Evolutionary conservation across 176 grass and related monocot species (phyloP), one percentile per base, ranked within the genome.

Genomic region (Juncus inflexus): DNA sequence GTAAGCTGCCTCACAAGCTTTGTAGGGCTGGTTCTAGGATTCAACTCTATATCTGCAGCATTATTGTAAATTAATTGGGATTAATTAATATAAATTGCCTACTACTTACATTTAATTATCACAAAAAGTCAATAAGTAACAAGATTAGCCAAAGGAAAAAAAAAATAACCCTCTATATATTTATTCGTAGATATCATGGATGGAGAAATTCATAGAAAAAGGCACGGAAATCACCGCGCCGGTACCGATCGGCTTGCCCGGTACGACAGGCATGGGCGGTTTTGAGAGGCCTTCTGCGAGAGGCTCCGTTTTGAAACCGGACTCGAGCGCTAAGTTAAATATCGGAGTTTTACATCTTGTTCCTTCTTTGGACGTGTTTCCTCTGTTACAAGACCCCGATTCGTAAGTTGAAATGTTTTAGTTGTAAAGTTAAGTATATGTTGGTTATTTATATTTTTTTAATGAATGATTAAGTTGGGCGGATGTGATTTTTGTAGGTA

Each of bases 141-240:
- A 28, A 28, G 1, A 28, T n/a, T n/a, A 28, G 19, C 0, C 19
- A 28, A 28, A 28, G 1, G 1, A 0, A 52, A 15, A 14, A 50
- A 15, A 50, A 42, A 3, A 63, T 56, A 63, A 63, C 58, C 11
- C 57, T 45, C 59, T 69, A 35, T 45, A 10, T 15, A 4, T 76
- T 35, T 77, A 15, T 72, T 41, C 70, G 49, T 77, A 97, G 94
- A 97, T 97, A 91, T 97, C 94, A 68, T 97, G 94, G 94, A 91
- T 97, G 94, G 94, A 97, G 77, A 97, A 97, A 68, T 97, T 97
- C 83, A 81, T 97, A 39, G 87, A 91, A 65, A 97, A 91, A 73
- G 88, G 94, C 74, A 97, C 77, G 60, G 81, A 91, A 81, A 97
- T 97, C 76, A 91, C 62, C 50, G 94, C 87, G n/a, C 94, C 94